Percentiles rank a stretch among this genome's conserved stretches.
Evolutionary conservation across 352 stramenopile genomes (phyloP).

Genomic region (Peronospora belbahrii): DNA sequence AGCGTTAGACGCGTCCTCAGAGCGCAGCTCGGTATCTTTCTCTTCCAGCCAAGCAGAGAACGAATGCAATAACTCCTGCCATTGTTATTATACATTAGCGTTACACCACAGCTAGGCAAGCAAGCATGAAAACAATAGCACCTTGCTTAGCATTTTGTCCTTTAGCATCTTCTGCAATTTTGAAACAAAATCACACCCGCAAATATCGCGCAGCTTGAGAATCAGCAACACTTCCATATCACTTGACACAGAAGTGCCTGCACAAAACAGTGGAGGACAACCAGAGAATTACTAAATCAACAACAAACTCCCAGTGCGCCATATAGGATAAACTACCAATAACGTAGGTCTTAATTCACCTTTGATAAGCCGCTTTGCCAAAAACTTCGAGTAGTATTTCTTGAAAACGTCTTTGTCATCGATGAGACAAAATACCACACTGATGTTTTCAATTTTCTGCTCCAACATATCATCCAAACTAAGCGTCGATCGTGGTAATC

Average conservation of each 20-base stretch:
- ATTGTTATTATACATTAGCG: background rate
- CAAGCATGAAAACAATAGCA: slow-evolving; percentile 10
- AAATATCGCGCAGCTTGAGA: slow-evolving; percentile 80
- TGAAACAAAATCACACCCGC: slow-evolving; percentile 79
- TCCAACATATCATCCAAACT: slow-evolving; percentile 54
- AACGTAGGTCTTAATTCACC: slow-evolving; percentile 25
- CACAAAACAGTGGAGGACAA: background rate
- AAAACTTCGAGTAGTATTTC: slow-evolving; percentile 82
- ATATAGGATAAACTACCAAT: background rate
- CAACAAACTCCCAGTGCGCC: background rate
- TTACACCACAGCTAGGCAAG: slow-evolving; percentile 5
- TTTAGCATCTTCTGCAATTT: slow-evolving; percentile 87
- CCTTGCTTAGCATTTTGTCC: slow-evolving; percentile 80
- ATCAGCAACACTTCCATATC: slow-evolving; percentile 76
- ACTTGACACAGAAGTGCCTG: slow-evolving; percentile 57
- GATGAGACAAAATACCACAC: slow-evolving; percentile 83
- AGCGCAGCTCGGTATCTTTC: slow-evolving; percentile 42
- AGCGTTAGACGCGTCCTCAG: slow-evolving; percentile 26
- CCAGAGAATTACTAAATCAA: background rate
- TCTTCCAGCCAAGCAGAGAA: slow-evolving; percentile 72
- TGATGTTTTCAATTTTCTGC: slow-evolving; percentile 74
- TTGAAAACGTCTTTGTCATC: slow-evolving; percentile 88
- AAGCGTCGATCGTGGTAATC: slow-evolving; percentile 14
- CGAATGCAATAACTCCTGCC: slow-evolving; percentile 52
- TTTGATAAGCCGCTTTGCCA: slow-evolving; percentile 82